phyloP scores from a whole-genome alignment of 768 basidiomycete genomes.

The Termitomyces sp. region DNA sequence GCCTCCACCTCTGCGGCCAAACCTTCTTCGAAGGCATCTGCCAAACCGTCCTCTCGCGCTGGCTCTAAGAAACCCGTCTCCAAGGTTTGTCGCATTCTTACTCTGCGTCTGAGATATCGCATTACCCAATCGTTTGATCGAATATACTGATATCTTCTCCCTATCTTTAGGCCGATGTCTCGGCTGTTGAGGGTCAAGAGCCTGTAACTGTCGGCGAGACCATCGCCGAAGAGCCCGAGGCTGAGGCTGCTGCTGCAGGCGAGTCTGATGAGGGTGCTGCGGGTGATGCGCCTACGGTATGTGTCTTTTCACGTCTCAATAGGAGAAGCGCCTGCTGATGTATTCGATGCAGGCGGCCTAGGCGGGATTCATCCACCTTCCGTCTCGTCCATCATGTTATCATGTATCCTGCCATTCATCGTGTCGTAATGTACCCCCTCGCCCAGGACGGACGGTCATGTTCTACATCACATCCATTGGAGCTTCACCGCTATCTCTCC shows the following conservation, averaged over 20 bases:
- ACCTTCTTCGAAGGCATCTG: conserved; percentile 40
- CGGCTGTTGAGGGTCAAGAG: conserved; percentile 35
- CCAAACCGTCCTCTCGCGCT: conserved; percentile 56
- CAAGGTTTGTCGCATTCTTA: conserved; percentile 38
- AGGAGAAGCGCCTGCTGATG: not conserved
- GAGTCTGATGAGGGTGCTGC: not conserved
- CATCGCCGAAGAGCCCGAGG: conserved; percentile 55
- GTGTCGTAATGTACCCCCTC: conserved; percentile 10
- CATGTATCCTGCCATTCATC: conserved; percentile 8
- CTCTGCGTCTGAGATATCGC: not conserved
- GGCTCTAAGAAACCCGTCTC: conserved; percentile 63
- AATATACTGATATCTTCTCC: not conserved
- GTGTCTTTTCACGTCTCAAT: not conserved
- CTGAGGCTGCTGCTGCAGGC: conserved; percentile 30
- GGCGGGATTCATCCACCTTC: not conserved
- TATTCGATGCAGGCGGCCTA: conserved; percentile 1
- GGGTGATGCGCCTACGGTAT: not conserved
- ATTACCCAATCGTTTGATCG: not conserved
- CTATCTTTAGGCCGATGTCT: conserved; percentile 14
- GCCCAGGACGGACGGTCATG: conserved; percentile 7
- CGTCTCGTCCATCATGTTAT: conserved; percentile 5
- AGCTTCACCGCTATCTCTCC: not conserved
- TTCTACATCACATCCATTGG: conserved; percentile 9
- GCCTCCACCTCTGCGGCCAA: conserved; percentile 38
- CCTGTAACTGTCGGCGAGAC: conserved; percentile 38